phyloP scores from a whole-genome alignment of 1,284 basidiomycete genomes.

The Termitomyces sp. region DNA sequence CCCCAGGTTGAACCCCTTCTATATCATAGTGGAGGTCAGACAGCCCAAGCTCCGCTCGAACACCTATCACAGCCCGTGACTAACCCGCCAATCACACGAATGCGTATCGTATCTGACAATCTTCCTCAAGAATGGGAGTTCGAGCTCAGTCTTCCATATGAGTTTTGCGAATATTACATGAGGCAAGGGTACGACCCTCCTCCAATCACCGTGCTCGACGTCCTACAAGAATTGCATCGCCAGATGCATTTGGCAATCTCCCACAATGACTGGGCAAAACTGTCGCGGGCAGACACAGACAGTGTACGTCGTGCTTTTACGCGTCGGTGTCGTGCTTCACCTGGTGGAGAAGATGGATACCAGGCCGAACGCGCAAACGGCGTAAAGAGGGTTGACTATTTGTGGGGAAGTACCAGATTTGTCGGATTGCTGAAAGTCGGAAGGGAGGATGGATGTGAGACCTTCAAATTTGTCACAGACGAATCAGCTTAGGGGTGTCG shows the following conservation, averaged over 20 bases:
- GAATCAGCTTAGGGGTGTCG: not conserved
- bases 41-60: constrained; percentile 31
- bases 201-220: constrained; percentile 55
- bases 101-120: constrained; percentile 52
- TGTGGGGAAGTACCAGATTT: constrained; percentile 48
- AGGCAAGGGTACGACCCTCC: constrained; percentile 20
- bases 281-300: constrained; percentile 36
- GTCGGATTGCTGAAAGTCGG: constrained; percentile 42
- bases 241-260: constrained; percentile 47
- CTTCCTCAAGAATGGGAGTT: constrained; percentile 57
- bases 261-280: constrained; percentile 49
- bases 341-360: constrained; percentile 32
- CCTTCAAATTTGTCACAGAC: constrained; percentile 23
- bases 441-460: constrained; percentile 25
- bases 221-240: constrained; percentile 49
- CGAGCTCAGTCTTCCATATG: constrained; percentile 45
- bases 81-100: constrained; percentile 47
- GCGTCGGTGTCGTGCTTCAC: constrained; percentile 41
- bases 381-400: constrained; percentile 55
- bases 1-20: constrained; percentile 41
- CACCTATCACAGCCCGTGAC: constrained; percentile 51
- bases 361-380: constrained; percentile 44
- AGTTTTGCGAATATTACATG: constrained; percentile 16
- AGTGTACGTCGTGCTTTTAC: constrained; percentile 52
- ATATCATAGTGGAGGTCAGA: constrained; percentile 32